Conservation (phyloP, 2,329 filamentous ascomycete genomes). For the Macroventuria anomochaeta region DNA sequence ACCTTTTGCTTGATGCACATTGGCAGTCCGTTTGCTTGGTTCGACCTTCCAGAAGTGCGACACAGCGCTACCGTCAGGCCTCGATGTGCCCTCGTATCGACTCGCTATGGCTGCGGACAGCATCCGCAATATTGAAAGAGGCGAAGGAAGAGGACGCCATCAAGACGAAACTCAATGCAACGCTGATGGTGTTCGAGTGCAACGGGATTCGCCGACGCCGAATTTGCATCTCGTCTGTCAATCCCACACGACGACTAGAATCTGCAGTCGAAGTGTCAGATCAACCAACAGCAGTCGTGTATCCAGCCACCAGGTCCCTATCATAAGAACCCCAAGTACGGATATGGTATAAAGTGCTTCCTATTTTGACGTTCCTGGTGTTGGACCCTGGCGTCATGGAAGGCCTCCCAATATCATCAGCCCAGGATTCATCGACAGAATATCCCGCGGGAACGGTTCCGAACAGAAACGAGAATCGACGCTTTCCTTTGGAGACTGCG, state of each 20-base stretch:
- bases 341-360: neutral
- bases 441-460: conserved; percentile 1
- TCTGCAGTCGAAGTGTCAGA: neutral
- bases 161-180: neutral
- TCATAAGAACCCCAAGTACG: neutral
- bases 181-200: neutral
- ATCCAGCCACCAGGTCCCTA: conserved; percentile 10
- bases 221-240: conserved; percentile 3
- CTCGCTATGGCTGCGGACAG: neutral
- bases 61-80: conserved; percentile 6
- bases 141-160: conserved; percentile 5
- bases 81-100: conserved; percentile 4
- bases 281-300: conserved; percentile 14
- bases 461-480: neutral
- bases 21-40: conserved; percentile 10
- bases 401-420: neutral
- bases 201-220: conserved; percentile 10
- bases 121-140: conserved; percentile 7
- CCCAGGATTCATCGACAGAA: conserved; percentile 5
- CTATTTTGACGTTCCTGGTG: conserved; percentile 1
- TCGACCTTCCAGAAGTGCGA: conserved; percentile 10
- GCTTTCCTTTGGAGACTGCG: neutral
- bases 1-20: conserved; percentile 12
- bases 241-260: neutral
- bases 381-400: conserved; percentile 5